These are phyloP conservation scores for Peltaster fructicola DNA, from an alignment of 2,329 filamentous ascomycete species.

Conservation along the genomic window DNA sequence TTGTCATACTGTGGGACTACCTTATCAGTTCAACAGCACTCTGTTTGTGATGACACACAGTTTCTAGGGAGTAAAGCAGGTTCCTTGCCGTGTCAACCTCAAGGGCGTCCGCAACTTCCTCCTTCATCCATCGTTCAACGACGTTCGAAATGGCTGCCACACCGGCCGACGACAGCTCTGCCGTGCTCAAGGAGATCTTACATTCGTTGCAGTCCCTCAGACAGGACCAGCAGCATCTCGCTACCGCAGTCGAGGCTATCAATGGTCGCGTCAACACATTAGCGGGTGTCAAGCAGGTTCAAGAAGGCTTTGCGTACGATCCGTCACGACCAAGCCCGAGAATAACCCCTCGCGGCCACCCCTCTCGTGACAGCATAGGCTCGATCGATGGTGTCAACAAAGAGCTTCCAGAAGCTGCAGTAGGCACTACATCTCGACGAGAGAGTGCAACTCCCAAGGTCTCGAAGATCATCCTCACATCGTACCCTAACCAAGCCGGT, in stretches of 20 bases:
- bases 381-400: slow-evolving; percentile 10
- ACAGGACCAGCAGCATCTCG: slow-evolving; percentile 36
- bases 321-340: slow-evolving; percentile 11
- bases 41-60: no score
- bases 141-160: no score
- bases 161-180: slow-evolving; percentile 3
- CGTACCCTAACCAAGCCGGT: slow-evolving; percentile 84
- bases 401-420: slow-evolving; percentile 6
- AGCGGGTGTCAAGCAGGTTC: slow-evolving; percentile 39
- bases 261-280: slow-evolving; percentile 44
- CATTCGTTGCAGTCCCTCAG: slow-evolving; percentile 37
- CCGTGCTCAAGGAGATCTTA: slow-evolving; percentile 37
- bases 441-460: slow-evolving; percentile 26
- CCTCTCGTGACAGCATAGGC: slow-evolving; percentile 11
- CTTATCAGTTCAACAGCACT: no score
- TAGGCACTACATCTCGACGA: slow-evolving; percentile 15
- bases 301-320: slow-evolving; percentile 29
- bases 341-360: slow-evolving; percentile 8
- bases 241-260: slow-evolving; percentile 40
- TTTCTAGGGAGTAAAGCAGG: no score
- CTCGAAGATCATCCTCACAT: slow-evolving; percentile 53
- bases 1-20: no score
- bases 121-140: no score
- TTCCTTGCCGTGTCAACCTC: no score
- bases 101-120: no score